Base-by-base conservation (phyloP, 106 monocot species). In the Apostasia shenzhenica region DNA sequence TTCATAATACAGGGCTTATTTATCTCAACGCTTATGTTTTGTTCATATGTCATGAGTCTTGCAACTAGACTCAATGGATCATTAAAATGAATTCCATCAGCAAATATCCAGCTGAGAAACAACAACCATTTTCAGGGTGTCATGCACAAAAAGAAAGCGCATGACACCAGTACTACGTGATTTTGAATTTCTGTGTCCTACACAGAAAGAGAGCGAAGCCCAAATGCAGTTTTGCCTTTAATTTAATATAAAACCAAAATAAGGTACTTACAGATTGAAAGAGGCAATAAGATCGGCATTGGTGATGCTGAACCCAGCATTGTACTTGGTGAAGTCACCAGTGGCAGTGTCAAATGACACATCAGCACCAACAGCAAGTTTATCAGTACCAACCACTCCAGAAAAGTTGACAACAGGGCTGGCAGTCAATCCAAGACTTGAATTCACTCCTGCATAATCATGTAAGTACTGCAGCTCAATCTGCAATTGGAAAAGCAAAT, bases 321-420 rank as follows among this genome's bases (percentile, higher is more conserved):
- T 89, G 78, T 88, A 91, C 80, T 91, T 95, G 69, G 86, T 84
- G 66, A 95, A 84, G 56, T 89, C 84, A 8, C 95, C 85, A 55
- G 79, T 80, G 5, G 91, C 79, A 44, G 91, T 95, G 61, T 95
- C 95, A 63, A 91, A 71, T 55, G 88, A 70, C 37, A 91, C 77
- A 72, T 95, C 91, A 45, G 81, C 82, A 55, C 95, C 95, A 67
- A 84, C 77, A 50, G 86, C 63, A 8, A 91, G 45, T 26, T 59
- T 48, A 41, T 77, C 72, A 7, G 69, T 80, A 40, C 87, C 91
- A 54, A 91, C 43, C 11, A 87, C 84, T 72, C 81, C 80, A 75
- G 91, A 79, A 48, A 91, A 52, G 58, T 78, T 84, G 48, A 91
- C 75, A n/a, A 87, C 11, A 11, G 90, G 90, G 53, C 73, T 89